Evolutionary conservation across 2,329 filamentous ascomycete genomes (phyloP), one percentile per base, ranked within the genome.

Genomic region (Orbilia quercus): DNA sequence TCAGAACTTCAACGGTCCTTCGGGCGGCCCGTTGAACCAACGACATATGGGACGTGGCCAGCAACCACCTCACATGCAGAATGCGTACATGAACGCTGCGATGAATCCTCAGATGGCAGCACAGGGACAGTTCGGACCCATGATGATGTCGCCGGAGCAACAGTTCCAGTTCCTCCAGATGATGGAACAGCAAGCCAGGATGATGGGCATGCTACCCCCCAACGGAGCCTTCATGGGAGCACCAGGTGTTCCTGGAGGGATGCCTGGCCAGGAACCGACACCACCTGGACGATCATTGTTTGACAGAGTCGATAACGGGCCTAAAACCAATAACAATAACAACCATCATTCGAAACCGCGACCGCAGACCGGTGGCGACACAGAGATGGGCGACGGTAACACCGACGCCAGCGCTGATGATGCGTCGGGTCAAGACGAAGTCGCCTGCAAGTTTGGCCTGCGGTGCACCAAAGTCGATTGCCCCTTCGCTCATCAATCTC

Each of bases 401-500:
- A 42, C 31, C 25, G 47, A 65, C 6, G 20, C 11, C 16, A 16
- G 47, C 11, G 34, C 22, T 12, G 59, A 64, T 12, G 64, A 76
- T 47, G 72, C 69, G 2, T 51, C 70, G 22, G 74, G 73, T 48
- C 75, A 75, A 34, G 77, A 79, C 28, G 78, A 79, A 28, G 74
- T 78, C n/a, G 75, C 78, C 74, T 99, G 95, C 86, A 91, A 90
- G 78, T 99, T 88, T 84, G 97, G 98, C 82, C 84, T 95, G 60
- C 85, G 87, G 75, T 99, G 95, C 83, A 91, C 90, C 40, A 96
- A 96, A 81, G 88, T 87, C 77, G 91, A 96, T 74, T 99, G 95
- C 82, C 90, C 89, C 76, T 99, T 92, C 80, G 95, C 92, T 16
- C 95, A 99, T 79, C 94, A 97, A 82, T 96, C 93, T 14, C 92